Evolutionary conservation across 2,329 filamentous ascomycete species (phyloP).

Genomic region (Mariannaea elegans): DNA sequence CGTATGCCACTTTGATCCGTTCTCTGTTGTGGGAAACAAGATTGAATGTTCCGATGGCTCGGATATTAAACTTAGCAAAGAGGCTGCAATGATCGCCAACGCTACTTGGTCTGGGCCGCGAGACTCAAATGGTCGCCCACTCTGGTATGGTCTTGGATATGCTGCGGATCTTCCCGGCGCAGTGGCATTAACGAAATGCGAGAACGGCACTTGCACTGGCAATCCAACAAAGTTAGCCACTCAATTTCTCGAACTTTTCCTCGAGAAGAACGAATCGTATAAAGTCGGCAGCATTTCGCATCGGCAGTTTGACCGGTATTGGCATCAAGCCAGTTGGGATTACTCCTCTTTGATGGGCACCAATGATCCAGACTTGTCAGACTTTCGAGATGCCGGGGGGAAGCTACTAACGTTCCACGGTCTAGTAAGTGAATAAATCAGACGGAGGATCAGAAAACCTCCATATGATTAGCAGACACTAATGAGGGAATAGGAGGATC

Average conservation of each 20-base stretch:
- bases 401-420: slow-evolving; percentile 29
- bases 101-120: slow-evolving; percentile 8
- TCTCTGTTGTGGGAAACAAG: slow-evolving; percentile 18
- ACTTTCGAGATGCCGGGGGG: slow-evolving; percentile 23
- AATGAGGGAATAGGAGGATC: slow-evolving; percentile 27
- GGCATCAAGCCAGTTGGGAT: neutral
- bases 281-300: neutral
- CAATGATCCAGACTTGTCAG: slow-evolving; percentile 13
- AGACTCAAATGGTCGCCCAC: neutral
- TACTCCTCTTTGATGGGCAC: slow-evolving; percentile 15
- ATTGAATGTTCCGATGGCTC: neutral
- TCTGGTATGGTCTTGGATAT: slow-evolving; percentile 13
- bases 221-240: neutral
- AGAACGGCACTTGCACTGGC: neutral
- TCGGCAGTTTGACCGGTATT: slow-evolving; percentile 1
- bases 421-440: slow-evolving; percentile 3
- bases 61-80: neutral
- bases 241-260: neutral
- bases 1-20: slow-evolving; percentile 28
- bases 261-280: slow-evolving; percentile 7
- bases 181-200: neutral
- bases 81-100: slow-evolving; percentile 6
- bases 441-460: neutral
- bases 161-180: slow-evolving; percentile 1
- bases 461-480: neutral